phyloP scores from a whole-genome alignment of 202 grass and related monocot genomes.

The Zoysia matrella region DNA sequence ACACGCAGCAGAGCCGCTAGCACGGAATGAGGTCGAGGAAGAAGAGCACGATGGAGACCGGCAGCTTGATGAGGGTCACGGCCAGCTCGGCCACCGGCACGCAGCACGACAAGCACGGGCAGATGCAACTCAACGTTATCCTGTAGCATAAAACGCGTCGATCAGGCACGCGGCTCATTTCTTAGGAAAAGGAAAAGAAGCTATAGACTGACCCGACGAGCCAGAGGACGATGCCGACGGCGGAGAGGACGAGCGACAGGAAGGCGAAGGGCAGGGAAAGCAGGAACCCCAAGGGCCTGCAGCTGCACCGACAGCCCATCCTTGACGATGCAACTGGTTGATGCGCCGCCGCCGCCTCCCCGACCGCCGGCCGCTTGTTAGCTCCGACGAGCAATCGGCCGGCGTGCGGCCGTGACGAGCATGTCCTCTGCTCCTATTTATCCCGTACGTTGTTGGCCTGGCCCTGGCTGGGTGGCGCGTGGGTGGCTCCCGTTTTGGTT shows the following conservation, averaged over 20 bases:
- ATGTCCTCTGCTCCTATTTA: constrained; percentile 4
- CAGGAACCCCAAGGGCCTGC: constrained; percentile 52
- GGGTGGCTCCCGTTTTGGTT: neutral
- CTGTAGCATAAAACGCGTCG: neutral
- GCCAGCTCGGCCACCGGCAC: constrained; percentile 42
- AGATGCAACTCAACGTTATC: constrained; percentile 52
- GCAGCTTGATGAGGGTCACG: constrained; percentile 45
- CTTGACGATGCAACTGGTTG: neutral
- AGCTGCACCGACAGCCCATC: constrained; percentile 16
- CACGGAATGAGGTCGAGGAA: constrained; percentile 61
- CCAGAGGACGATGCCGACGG: constrained; percentile 48
- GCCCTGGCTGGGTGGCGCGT: neutral
- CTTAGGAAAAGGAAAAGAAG: too few relatives aligned
- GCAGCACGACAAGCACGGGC: constrained; percentile 60
- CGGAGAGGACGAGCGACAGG: constrained; percentile 57
- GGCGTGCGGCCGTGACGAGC: constrained; percentile 20
- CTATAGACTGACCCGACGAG: constrained; percentile 38
- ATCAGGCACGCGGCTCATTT: too few relatives aligned
- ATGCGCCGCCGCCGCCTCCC: constrained; percentile 24
- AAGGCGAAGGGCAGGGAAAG: constrained; percentile 57
- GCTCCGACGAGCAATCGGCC: neutral
- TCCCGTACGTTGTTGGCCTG: neutral
- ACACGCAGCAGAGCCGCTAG: neutral
- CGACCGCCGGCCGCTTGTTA: constrained; percentile 5
- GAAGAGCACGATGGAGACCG: constrained; percentile 54